A percentile compares a stretch with the other conserved stretches of the same genome.
These are phyloP conservation scores for Boehmeria nivea DNA, from an alignment of 306 rosid genomes.

Conservation along the genomic window DNA sequence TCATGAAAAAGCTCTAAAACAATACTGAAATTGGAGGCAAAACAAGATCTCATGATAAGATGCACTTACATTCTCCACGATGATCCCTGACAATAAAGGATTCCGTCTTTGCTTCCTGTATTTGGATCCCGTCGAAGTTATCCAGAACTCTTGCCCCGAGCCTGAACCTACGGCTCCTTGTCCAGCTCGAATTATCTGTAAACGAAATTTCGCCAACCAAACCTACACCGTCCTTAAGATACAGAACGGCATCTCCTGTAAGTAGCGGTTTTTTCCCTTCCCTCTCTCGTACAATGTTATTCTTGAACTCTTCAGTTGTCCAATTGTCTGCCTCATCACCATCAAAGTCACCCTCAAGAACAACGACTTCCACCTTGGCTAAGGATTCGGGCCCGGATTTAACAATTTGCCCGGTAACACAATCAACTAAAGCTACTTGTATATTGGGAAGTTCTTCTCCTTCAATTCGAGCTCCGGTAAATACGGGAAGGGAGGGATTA, in stretches of 20 bases:
- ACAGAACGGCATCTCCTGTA: conserved; percentile 71
- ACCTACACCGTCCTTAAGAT: conserved; percentile 78
- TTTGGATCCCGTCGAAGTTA: conserved; percentile 52
- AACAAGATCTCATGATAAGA: too few relatives aligned
- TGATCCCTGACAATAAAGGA: conserved; percentile 95
- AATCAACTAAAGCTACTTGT: conserved; percentile 66
- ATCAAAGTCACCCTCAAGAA: conserved; percentile 98
- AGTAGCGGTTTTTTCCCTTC: conserved; percentile 95
- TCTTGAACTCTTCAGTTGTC: conserved; percentile 75
- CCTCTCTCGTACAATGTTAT: conserved; percentile 84
- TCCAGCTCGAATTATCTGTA: conserved; percentile 99
- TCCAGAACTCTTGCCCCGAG: conserved; percentile 86
- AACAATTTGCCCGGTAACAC: conserved; percentile 45
- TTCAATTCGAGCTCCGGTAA: conserved; percentile 96
- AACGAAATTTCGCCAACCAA: conserved; percentile 75
- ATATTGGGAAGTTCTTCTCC: conserved; percentile 68
- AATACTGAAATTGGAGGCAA: too few relatives aligned
- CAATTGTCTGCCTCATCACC: conserved; percentile 75
- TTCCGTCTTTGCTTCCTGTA: conserved; percentile 84
- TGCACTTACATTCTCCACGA: conserved; percentile 91
- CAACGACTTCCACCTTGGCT: conserved; percentile 89
- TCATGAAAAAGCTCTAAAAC: background rate
- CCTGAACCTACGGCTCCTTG: conserved; percentile 92
- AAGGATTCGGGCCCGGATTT: conserved; percentile 70
- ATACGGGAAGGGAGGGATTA: conserved; percentile 78